Evolutionary conservation across 139 green algal genomes (phyloP).

Genomic region (Yamagishiella unicocca): DNA sequence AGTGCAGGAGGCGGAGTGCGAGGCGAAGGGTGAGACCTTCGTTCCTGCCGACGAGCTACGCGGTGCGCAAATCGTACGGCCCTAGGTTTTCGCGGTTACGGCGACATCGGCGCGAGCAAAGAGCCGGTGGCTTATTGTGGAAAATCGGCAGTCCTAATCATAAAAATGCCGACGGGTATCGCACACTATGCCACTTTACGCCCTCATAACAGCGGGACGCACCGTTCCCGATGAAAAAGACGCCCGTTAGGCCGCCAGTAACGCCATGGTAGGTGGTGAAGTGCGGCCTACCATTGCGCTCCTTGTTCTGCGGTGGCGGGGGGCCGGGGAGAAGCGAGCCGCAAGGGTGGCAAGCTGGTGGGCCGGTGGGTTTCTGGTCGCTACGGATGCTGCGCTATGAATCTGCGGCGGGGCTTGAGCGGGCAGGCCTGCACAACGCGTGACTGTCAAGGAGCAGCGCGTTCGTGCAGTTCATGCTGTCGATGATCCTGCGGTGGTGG

Average conservation of each 20-base stretch:
- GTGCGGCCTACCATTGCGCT: conserved; percentile 17
- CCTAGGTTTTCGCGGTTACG: no score
- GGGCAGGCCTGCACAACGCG: not conserved
- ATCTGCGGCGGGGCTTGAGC: not conserved
- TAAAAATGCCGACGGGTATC: no score
- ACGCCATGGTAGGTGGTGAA: conserved; percentile 31
- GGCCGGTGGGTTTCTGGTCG: not conserved
- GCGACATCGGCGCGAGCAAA: no score
- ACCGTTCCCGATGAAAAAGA: conserved; percentile 28
- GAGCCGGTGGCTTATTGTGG: no score
- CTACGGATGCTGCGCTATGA: not conserved
- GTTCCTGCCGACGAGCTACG: no score
- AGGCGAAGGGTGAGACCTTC: no score
- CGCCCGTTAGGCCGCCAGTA: not conserved
- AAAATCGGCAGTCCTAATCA: no score
- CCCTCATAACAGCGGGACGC: not conserved
- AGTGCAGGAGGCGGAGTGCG: no score
- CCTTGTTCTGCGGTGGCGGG: conserved; percentile 21
- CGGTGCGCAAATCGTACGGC: no score
- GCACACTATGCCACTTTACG: not conserved
- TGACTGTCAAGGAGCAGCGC: not conserved
- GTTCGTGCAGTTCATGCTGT: no score
- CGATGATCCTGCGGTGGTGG: no score
- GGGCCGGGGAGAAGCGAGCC: not conserved
- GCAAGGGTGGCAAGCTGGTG: not conserved